A percentile compares a stretch with the other conserved stretches of the same genome.
Evolutionary conservation across 306 rosid species (phyloP).

Genomic region (barrel medic (Medicago truncatula)): MtrunA17r5.0-ANR NC_053044.1:27515001-27515500

Average conservation of each 20-base stretch:
- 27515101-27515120: slow-evolving; percentile 85
- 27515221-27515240: slow-evolving; percentile 36
- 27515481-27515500: slow-evolving; percentile 87
- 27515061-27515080: slow-evolving; percentile 31
- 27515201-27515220: slow-evolving; percentile 87
- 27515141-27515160: slow-evolving; percentile 66
- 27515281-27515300: slow-evolving; percentile 5
- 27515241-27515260: slow-evolving; percentile 17
- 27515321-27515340: slow-evolving; percentile 24
- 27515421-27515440: slow-evolving; percentile 22
- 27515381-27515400: slow-evolving; percentile 26
- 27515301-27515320: slow-evolving; percentile 35
- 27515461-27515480: slow-evolving; percentile 71
- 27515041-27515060: slow-evolving; percentile 27
- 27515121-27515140: slow-evolving; percentile 60
- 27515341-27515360: slow-evolving; percentile 21
- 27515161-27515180: slow-evolving; percentile 79
- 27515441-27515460: slow-evolving; percentile 83
- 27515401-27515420: slow-evolving; percentile 24
- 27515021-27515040: slow-evolving; percentile 25
- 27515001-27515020: slow-evolving; percentile 1
- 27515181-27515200: slow-evolving; percentile 87
- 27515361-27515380: slow-evolving; percentile 23
- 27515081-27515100: slow-evolving; percentile 58
- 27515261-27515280: slow-evolving; percentile 31